These are phyloP conservation scores for Tolypocladium paradoxum DNA, from an alignment of 2,329 filamentous ascomycete species.

Conservation along the genomic window DNA sequence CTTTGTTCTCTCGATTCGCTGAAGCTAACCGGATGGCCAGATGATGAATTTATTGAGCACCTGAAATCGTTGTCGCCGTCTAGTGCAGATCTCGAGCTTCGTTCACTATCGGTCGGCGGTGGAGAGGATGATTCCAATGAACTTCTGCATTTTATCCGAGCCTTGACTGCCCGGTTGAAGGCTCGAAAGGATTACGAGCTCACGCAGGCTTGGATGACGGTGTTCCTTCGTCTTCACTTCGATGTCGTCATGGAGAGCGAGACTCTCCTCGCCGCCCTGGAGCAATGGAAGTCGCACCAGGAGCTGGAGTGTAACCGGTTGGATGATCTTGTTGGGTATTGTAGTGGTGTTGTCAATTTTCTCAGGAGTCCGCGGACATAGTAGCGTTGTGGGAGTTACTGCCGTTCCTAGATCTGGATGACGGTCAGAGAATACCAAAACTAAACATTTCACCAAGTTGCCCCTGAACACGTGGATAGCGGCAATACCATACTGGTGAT, in stretches of 20 bases:
- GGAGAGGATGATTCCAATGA: conserved; percentile 51
- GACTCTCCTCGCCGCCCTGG: conserved; percentile 46
- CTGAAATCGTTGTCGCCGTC: conserved; percentile 75
- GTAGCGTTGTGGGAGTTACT: neutral
- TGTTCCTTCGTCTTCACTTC: conserved; percentile 74
- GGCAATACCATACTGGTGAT: neutral
- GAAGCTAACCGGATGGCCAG: conserved; percentile 23
- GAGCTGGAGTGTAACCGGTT: conserved; percentile 61
- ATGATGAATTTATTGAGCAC: conserved; percentile 60
- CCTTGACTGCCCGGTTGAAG: conserved; percentile 60
- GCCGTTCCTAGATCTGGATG: neutral
- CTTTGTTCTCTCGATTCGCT: conserved; percentile 2
- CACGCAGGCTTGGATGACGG: conserved; percentile 93
- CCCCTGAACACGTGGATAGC: neutral
- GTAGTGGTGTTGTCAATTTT: conserved; percentile 75
- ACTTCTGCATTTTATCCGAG: conserved; percentile 67
- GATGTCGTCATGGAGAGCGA: conserved; percentile 41
- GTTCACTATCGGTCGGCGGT: conserved; percentile 52
- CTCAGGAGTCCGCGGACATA: conserved; percentile 53
- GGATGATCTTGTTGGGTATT: conserved; percentile 73
- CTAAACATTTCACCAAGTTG: neutral
- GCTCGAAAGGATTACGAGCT: conserved; percentile 80
- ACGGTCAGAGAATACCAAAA: neutral
- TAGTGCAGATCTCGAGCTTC: conserved; percentile 81
- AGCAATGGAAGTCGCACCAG: conserved; percentile 62